These are phyloP conservation scores for Malus asiatica DNA, from an alignment of 306 rosid species.

Conservation along the genomic window DNA sequence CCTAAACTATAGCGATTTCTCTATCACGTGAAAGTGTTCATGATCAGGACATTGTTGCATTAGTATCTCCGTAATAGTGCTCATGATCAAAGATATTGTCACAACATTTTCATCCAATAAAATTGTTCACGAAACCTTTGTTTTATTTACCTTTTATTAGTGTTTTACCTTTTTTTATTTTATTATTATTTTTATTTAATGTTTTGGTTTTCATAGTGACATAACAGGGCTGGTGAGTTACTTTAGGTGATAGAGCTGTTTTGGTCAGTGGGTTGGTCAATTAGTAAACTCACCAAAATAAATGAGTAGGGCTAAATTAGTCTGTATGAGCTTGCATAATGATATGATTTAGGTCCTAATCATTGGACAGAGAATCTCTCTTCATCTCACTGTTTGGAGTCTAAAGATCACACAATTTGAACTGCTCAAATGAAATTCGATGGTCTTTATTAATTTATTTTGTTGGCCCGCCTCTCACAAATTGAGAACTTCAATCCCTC, in stretches of 20 bases:
- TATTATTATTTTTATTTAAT: no score
- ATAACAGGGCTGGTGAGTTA: background rate
- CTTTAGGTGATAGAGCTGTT: background rate
- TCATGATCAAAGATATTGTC: no score
- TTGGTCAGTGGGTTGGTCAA: background rate
- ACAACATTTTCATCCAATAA: accelerated
- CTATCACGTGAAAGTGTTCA: no score
- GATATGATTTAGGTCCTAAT: background rate
- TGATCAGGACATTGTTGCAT: no score
- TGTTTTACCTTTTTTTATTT: background rate
- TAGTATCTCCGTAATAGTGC: no score
- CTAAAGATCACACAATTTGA: no score
- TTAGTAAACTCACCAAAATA: background rate
- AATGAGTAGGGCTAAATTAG: slow-evolving; percentile 4
- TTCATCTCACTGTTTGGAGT: no score
- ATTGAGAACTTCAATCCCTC: accelerated
- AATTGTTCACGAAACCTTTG: background rate
- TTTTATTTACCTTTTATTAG: background rate
- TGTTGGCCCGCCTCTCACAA: no score
- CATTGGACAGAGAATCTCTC: background rate
- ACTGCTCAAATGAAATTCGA: no score
- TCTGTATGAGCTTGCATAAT: background rate
- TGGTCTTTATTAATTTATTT: no score
- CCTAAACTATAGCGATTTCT: no score
- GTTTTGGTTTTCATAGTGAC: slow-evolving; percentile 13